A percentile compares a stretch with the other conserved stretches of the same genome.
Conservation (phyloP, 164 flowering plant genomes). For the Tetracentron sinense region DNA sequence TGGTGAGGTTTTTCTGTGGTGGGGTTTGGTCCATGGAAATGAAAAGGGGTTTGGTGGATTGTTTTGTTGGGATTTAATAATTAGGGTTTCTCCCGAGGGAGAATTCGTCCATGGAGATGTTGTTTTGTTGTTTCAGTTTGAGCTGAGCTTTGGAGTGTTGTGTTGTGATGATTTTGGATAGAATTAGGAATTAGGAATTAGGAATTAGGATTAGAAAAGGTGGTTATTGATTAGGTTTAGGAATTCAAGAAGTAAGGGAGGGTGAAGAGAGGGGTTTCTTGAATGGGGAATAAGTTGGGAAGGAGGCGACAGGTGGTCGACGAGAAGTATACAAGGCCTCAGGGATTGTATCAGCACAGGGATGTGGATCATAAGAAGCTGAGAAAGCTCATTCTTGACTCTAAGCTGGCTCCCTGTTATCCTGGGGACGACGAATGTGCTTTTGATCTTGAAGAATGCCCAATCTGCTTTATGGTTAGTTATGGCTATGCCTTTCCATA, state of each 20-base stretch:
- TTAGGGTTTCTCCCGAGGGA: no score
- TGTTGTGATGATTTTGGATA: background rate
- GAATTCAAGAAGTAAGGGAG: background rate
- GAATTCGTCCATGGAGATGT: no score
- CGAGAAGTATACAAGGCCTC: constrained; percentile 73
- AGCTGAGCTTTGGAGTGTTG: no score
- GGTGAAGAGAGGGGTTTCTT: background rate
- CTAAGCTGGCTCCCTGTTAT: constrained; percentile 75
- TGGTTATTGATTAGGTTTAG: background rate
- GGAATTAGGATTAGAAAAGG: background rate
- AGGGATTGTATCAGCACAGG: constrained; percentile 64
- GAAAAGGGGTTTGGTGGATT: background rate
- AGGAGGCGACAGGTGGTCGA: constrained; percentile 66
- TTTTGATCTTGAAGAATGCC: constrained; percentile 65
- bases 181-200: no score
- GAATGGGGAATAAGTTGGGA: constrained; percentile 81
- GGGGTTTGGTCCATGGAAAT: no score
- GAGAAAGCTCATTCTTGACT: constrained; percentile 69
- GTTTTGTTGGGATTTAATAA: background rate
- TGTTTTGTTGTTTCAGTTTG: no score
- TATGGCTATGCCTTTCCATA: background rate
- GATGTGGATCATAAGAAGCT: constrained; percentile 81
- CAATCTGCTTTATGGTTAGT: constrained; percentile 74
- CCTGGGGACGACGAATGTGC: constrained; percentile 62
- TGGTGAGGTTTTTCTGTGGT: background rate